Evolutionary conservation across 2,329 filamentous ascomycete genomes (phyloP), one percentile per base, ranked within the genome.

Genomic region (Xylariaceae sp.): DNA sequence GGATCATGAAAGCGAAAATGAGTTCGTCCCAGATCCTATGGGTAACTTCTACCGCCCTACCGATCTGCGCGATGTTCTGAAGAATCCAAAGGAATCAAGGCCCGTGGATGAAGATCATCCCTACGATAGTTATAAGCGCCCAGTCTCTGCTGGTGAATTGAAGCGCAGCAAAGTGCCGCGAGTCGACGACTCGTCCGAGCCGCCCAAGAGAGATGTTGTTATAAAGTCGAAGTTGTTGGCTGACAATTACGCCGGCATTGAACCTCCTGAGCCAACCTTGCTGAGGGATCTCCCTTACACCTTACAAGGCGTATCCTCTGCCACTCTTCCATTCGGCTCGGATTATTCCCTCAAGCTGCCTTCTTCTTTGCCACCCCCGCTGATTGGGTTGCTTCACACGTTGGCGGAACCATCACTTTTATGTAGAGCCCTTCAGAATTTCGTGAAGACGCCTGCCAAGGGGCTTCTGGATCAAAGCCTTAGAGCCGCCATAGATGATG

Each of bases 351-450:
- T 97, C 50, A 88, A 84, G 65, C 75, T 99, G 30, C 95, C 94
- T 0, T 65, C 84, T 0, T 89, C 85, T 0, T 77, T 99, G 4
- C 91, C 94, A 1, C 77, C 91, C 4, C 92, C 94, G 2, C 78
- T 97, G 7, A 78, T 97, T 11, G 91, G 91, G 12, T 79, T 99
- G 7, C 76, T 99, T 2, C 90, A 99, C 65, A 89, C 88, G 0
- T 76, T 99, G 26, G 91, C 94, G 1, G 94, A 99, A 68, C 94
- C 94, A 6, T 95, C 92, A 4, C 76, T 99, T n/a, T 77, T 99
- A 6, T 99, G 96, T 68, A 84, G 86, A 56, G 83, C 83, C 1
- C 79, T 99, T 1, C 83, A 90, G 11, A 78, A 80, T 3, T 99
- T 96, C 71, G 87, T 92, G 54, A 87, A 95, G 57, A 86, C 86